A percentile compares a stretch with the other conserved stretches of the same genome.
These are phyloP conservation scores for Ormosia semicastrata DNA, from an alignment of 306 rosid species.

Conservation along the genomic window DNA sequence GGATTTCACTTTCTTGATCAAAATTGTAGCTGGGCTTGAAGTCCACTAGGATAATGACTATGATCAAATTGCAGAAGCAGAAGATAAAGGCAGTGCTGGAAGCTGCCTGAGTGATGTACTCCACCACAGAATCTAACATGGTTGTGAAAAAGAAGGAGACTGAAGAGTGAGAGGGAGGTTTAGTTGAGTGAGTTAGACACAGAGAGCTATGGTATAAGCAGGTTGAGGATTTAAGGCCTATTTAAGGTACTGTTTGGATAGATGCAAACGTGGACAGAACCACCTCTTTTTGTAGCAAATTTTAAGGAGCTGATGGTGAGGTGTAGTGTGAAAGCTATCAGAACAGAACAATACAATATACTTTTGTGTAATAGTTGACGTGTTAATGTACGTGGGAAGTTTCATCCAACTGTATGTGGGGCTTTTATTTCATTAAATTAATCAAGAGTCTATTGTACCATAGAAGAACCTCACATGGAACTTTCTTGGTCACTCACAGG, in stretches of 20 bases:
- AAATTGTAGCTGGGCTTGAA: slow-evolving; percentile 37
- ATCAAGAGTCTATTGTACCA: slow-evolving; percentile 7
- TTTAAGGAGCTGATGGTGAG: slow-evolving; percentile 24
- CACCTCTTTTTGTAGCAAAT: slow-evolving; percentile 3
- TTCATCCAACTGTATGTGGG: slow-evolving; percentile 28
- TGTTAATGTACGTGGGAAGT: slow-evolving; percentile 28
- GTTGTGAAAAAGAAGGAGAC: neutral
- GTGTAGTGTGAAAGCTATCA: slow-evolving; percentile 39
- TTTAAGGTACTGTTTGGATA: slow-evolving; percentile 27
- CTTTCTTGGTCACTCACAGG: slow-evolving; percentile 22
- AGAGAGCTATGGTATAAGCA: neutral
- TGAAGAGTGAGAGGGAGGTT: neutral
- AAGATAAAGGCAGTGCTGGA: slow-evolving; percentile 55
- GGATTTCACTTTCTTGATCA: slow-evolving; percentile 27
- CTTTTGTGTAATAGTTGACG: slow-evolving; percentile 1
- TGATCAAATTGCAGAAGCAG: slow-evolving; percentile 68
- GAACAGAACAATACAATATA: neutral
- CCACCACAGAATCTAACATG: slow-evolving; percentile 51
- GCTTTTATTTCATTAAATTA: neutral
- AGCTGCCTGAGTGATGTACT: slow-evolving; percentile 50
- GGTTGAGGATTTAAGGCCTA: slow-evolving; percentile 10
- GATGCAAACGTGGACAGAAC: slow-evolving; percentile 37
- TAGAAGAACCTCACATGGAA: slow-evolving; percentile 44
- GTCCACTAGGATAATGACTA: slow-evolving; percentile 48
- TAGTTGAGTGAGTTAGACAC: neutral